phyloP scores from a whole-genome alignment of 2,329 filamentous ascomycete species.

The Diplodia seriata region DNA sequence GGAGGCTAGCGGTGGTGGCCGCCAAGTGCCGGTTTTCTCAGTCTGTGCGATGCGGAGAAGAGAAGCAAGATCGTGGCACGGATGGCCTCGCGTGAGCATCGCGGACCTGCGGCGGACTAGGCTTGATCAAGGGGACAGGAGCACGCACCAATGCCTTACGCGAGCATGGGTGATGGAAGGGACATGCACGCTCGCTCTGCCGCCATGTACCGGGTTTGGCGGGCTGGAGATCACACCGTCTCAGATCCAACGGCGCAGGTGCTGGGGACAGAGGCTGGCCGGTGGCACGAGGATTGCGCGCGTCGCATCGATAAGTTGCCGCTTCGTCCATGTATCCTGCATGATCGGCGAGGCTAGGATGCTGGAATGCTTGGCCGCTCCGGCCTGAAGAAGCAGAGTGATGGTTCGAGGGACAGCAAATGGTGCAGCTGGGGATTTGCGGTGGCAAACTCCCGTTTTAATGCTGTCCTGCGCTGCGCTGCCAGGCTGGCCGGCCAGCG shows the following conservation, averaged over 20 bases:
- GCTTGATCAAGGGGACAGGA: slow-evolving; percentile 15
- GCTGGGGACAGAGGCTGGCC: slow-evolving; percentile 8
- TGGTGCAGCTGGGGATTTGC: slow-evolving; percentile 28
- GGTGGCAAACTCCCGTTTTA: slow-evolving; percentile 30
- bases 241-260: slow-evolving; percentile 23
- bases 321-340: not conserved
- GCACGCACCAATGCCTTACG: slow-evolving; percentile 28
- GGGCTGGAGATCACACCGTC: slow-evolving; percentile 15
- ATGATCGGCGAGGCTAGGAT: slow-evolving; percentile 18
- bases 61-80: slow-evolving; percentile 9
- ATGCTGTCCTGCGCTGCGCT: slow-evolving; percentile 5
- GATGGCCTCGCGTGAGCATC: slow-evolving; percentile 2
- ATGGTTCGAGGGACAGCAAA: slow-evolving; percentile 20
- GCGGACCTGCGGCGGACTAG: slow-evolving; percentile 30
- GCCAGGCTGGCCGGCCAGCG: slow-evolving; percentile 23
- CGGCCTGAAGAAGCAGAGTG: slow-evolving; percentile 13
- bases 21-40: not conserved
- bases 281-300: slow-evolving; percentile 16
- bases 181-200: slow-evolving; percentile 20
- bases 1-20: not conserved
- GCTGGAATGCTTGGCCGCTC: slow-evolving; percentile 17
- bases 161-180: slow-evolving; percentile 15
- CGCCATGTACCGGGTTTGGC: slow-evolving; percentile 24
- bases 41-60: slow-evolving; percentile 25
- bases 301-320: slow-evolving; percentile 26